Base-by-base conservation (phyloP, 1,284 basidiomycete genomes). In the Tylopilus sp. region DNA sequence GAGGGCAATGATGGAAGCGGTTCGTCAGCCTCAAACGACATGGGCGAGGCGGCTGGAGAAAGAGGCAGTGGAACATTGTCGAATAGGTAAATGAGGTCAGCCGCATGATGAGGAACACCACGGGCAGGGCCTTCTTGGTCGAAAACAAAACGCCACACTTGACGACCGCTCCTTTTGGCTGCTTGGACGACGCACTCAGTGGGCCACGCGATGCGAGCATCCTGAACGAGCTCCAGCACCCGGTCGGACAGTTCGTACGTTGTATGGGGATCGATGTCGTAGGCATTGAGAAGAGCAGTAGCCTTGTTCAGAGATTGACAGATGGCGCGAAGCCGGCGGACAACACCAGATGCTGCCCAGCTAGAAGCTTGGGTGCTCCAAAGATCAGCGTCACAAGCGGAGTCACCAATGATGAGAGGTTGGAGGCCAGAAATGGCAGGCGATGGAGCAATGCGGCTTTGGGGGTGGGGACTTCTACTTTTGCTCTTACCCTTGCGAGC, bases 91-190 rank as follows among this genome's bases (percentile, higher is more conserved):
- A 86, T 76, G 43, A 90, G 70, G 66, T 90, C 87, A 4, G 82
- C 81, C 0, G 78, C 82, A 59, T 87, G 83, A 66, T 88, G 87
- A 3, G 84, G 80, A 13, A 82, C 69, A 20, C 81, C 79, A 39
- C 80, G 76, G 36, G 77, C 74, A 4, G 86, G 85, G 3, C 84
- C 80, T 60, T 88, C 88, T 69, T 90, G 88, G 69, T 90, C 87
- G 61, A 90, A 90, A 24, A 88, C 81, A 62, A 87, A 90, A 49
- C 88, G 77, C 82, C 83, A 90, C 3, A 88, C 85, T 20, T 78
- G 79, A 32, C 71, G 74, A 1, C 82, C 83, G 17, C 76, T 76
- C 10, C 64, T 70, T 48, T 74, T 76, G 3, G 80, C 75, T 52
- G 72, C 74, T 46, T 76, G 71, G 7, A 78, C 78, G 42, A 84